Evolutionary conservation across 805 yeast genomes (phyloP), one percentile per base, ranked within the genome.

Genomic region (Candida orba): DNA sequence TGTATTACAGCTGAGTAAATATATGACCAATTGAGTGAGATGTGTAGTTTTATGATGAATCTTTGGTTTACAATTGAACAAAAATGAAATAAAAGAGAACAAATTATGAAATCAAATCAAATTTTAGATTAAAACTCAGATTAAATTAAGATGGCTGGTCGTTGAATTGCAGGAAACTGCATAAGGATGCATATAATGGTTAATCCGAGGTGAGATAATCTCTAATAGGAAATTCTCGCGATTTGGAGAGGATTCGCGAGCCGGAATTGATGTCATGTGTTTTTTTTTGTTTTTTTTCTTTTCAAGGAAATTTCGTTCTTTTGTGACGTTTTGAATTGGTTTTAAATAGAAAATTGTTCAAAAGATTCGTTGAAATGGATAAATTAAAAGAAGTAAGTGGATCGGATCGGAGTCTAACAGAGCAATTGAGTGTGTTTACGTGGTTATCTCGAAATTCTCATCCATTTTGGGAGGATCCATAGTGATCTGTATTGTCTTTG

Each of bases 311-410:
- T 39, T 43, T 34, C 32, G 32, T 32, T 4, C 15, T 31, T 43
- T 39, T 42, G 37, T 29, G 43, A 35, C 37, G 39, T 43, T 38
- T 35, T 42, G 25, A 32, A 15, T 27, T 37, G 30, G 20, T 38
- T 41, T 24, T 27, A 14, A 35, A 13, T 22, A 34, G 31, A 30
- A n/a, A 30, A 34, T 27, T 8, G 6, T 25, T 8, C 6, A 10
- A 12, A 8, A 34, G 8, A 24, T 8, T 15, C 9, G 18, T 27
- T 17, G 8, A 33, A 30, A 54, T 54, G 59, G 57, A 54, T 42
- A 54, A 53, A 47, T 45, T 54, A 43, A 54, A 45, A 48, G 59
- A 54, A 47, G 59, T 54, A 40, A 37, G 57, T 53, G n/a, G 30
- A n/a, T 13, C n/a, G 29, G 34, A 22, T 35, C 29, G 13, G 29